phyloP scores from a whole-genome alignment of 2,329 filamentous ascomycete genomes.

The Epichloe baconii region DNA sequence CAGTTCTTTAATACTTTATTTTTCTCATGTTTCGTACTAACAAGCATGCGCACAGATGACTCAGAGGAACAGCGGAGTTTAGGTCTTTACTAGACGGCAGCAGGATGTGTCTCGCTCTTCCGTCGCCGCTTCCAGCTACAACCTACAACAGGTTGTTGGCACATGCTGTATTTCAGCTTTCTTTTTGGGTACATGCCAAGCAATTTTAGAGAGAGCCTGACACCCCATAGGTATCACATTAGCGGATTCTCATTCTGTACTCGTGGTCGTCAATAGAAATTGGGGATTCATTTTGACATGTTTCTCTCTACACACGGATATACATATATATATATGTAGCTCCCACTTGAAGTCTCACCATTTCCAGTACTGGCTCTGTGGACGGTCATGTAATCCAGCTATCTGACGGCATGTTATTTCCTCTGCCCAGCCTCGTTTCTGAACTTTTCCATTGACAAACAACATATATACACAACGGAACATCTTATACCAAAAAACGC shows the following conservation, averaged over 20 bases:
- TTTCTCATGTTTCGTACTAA: background rate
- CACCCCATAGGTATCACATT: background rate
- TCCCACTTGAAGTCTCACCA: too few species aligned
- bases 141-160: background rate
- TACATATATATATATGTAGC: too few species aligned
- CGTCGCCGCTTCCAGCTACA: too few species aligned
- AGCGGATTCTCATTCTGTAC: background rate
- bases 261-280: background rate
- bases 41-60: background rate
- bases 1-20: background rate
- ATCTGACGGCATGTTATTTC: too few species aligned
- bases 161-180: conserved; percentile 6
- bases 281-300: background rate
- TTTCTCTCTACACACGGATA: too few species aligned
- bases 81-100: background rate
- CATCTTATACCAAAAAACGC: background rate
- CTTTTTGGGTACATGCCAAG: background rate
- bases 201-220: background rate
- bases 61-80: background rate
- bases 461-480: too few species aligned
- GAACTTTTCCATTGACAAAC: too few species aligned
- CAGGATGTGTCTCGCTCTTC: background rate
- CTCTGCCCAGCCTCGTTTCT: too few species aligned
- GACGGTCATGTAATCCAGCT: too few species aligned
- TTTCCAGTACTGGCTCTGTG: too few species aligned